Evolutionary conservation across 2,329 filamentous ascomycete genomes (phyloP).

Genomic region (Fusarium austroafricanum): DNA sequence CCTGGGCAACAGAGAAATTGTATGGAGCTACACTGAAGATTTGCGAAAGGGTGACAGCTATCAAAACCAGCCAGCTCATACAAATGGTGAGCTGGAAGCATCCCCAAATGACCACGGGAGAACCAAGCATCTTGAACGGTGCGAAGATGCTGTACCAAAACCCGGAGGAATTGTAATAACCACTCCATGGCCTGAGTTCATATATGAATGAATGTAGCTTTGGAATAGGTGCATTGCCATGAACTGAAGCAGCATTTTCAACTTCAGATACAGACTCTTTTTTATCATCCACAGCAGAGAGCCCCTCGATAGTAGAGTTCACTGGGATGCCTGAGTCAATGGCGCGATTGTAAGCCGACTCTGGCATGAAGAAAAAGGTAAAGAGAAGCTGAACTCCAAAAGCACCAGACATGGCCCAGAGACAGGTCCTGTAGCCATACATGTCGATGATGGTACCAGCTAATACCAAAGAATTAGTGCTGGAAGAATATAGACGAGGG

Average conservation of each 20-base stretch:
- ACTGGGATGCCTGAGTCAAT: fast-evolving
- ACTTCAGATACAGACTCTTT: not conserved
- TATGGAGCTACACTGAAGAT: not conserved
- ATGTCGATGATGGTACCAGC: not conserved
- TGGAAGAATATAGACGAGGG: fast-evolving
- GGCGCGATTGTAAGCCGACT: not conserved
- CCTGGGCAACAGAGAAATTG: not conserved
- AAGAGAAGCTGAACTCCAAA: not conserved
- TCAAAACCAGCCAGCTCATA: not conserved
- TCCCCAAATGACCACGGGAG: slow-evolving; percentile 3
- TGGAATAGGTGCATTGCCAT: fast-evolving
- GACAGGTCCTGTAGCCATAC: not conserved
- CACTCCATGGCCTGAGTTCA: not conserved
- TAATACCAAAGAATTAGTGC: fast-evolving
- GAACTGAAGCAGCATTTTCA: not conserved
- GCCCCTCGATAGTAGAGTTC: fast-evolving
- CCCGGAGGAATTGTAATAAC: not conserved
- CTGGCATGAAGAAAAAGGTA: slow-evolving; percentile 3
- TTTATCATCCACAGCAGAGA: fast-evolving
- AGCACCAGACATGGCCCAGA: not conserved
- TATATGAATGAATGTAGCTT: not conserved
- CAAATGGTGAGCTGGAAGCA: not conserved
- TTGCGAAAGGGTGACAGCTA: not conserved
- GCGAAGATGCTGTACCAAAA: not conserved
- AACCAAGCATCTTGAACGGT: not conserved